A percentile compares a stretch with the other conserved stretches of the same genome.
These are phyloP conservation scores for Gossypium mustelinum DNA, from an alignment of 345 rosid genomes.

Conservation along the genomic window DNA sequence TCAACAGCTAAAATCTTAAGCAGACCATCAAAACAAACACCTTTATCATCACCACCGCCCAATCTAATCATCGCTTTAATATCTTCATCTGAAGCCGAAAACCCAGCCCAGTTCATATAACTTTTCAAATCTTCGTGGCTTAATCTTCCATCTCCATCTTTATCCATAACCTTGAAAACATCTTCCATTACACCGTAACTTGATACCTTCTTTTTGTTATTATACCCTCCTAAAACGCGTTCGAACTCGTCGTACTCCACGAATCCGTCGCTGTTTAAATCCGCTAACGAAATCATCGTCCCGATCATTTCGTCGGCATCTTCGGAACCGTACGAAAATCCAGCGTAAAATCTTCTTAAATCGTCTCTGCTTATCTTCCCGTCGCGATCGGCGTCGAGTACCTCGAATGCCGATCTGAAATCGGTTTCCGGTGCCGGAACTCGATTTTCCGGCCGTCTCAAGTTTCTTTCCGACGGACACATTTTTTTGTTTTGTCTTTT, in stretches of 20 bases:
- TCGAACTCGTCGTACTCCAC: constrained; percentile 85
- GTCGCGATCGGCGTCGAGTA: constrained; percentile 77
- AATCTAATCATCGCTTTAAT: constrained; percentile 61
- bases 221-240: constrained; percentile 35
- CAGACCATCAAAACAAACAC: constrained; percentile 55
- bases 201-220: not conserved
- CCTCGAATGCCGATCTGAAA: constrained; percentile 63
- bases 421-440: constrained; percentile 19
- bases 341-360: constrained; percentile 53
- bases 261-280: constrained; percentile 68
- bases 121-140: constrained; percentile 62
- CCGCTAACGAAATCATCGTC: constrained; percentile 74
- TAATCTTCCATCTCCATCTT: constrained; percentile 75
- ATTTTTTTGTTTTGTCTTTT: constrained; percentile 1
- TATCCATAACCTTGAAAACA: constrained; percentile 72
- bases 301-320: constrained; percentile 43
- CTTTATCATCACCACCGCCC: constrained; percentile 44
- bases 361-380: constrained; percentile 86
- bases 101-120: constrained; percentile 64
- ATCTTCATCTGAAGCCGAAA: constrained; percentile 55
- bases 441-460: not conserved
- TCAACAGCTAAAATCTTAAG: constrained; percentile 50
- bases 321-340: constrained; percentile 23
- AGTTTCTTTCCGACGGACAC: constrained; percentile 49
- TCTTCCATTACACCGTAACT: constrained; percentile 42